These are phyloP conservation scores for Lagenidium giganteum DNA, from an alignment of 352 stramenopile species.

Conservation along the genomic window DNA sequence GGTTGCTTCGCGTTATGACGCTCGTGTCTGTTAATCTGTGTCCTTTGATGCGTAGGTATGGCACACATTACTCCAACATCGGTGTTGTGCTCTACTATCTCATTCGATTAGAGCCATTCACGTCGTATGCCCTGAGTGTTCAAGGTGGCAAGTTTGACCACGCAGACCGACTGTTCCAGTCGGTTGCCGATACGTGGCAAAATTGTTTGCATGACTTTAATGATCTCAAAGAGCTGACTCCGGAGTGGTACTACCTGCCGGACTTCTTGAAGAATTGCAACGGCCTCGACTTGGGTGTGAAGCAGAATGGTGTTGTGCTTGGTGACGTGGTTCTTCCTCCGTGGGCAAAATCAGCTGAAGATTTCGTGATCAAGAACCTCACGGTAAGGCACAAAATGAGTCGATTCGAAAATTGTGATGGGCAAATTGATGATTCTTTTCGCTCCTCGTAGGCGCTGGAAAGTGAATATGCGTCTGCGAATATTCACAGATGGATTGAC, in stretches of 20 bases:
- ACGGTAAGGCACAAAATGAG: too few species aligned
- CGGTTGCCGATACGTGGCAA: constrained; percentile 84
- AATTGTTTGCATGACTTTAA: constrained; percentile 87
- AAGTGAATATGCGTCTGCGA: constrained; percentile 76
- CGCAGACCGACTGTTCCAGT: constrained; percentile 91
- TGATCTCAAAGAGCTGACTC: constrained; percentile 92
- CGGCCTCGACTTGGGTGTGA: constrained; percentile 65
- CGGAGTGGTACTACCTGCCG: constrained; percentile 92
- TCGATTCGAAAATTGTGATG: constrained; percentile 11
- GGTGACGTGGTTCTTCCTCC: constrained; percentile 93
- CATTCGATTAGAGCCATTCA: constrained; percentile 98
- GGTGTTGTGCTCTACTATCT: constrained; percentile 99
- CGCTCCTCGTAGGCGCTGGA: constrained; percentile 52
- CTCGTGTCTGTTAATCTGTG: not conserved
- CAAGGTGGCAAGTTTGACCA: constrained; percentile 96
- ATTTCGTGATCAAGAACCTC: constrained; percentile 86
- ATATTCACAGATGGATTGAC: constrained; percentile 90
- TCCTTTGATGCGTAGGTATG: constrained; percentile 47
- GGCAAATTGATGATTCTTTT: constrained; percentile 1
- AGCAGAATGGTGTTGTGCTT: constrained; percentile 81
- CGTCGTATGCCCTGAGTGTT: constrained; percentile 89
- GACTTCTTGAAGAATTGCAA: constrained; percentile 90
- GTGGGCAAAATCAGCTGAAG: constrained; percentile 76
- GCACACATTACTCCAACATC: constrained; percentile 87
- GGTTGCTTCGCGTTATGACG: not conserved